Percentiles rank a stretch among this genome's conserved stretches.
Conservation (phyloP, 2,329 filamentous ascomycete genomes). For the Pseudopithomyces chartarum region DNA sequence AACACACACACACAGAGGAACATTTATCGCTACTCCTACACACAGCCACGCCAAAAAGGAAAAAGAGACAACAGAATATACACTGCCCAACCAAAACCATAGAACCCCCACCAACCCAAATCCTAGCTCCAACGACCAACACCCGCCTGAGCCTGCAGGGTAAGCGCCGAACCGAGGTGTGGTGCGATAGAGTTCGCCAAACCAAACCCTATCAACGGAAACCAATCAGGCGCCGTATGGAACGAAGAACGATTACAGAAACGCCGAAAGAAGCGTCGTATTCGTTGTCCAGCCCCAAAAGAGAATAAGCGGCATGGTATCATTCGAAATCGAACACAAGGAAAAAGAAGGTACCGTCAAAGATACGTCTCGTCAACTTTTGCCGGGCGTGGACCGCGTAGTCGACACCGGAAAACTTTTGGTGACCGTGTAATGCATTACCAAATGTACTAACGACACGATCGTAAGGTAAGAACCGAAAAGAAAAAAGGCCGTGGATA, state of each 20-base stretch:
- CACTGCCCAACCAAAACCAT: neutral
- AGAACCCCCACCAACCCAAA: neutral
- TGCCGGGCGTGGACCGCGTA: slow-evolving; percentile 16
- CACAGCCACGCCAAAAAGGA: neutral
- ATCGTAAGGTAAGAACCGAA: slow-evolving; percentile 24
- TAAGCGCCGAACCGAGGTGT: slow-evolving; percentile 3
- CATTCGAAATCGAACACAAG: slow-evolving; percentile 25
- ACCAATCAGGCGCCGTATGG: neutral
- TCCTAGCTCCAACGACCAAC: slow-evolving; percentile 3
- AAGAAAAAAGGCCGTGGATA: slow-evolving; percentile 38
- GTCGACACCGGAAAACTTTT: slow-evolving; percentile 28
- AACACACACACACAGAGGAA: neutral
- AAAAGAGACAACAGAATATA: neutral
- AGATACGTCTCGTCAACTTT: slow-evolving; percentile 19
- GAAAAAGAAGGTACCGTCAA: neutral
- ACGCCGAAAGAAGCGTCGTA: neutral
- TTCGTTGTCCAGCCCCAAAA: slow-evolving; percentile 12
- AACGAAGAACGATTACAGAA: neutral
- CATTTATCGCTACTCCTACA: slow-evolving; percentile 6
- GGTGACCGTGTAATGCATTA: slow-evolving; percentile 31
- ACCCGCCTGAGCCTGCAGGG: slow-evolving; percentile 3
- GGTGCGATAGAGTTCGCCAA: neutral
- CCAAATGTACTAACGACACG: slow-evolving; percentile 33
- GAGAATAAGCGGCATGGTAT: slow-evolving; percentile 34
- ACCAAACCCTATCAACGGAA: neutral